phyloP scores from a whole-genome alignment of 2,329 filamentous ascomycete species.

The Ophiostoma sp. region DNA sequence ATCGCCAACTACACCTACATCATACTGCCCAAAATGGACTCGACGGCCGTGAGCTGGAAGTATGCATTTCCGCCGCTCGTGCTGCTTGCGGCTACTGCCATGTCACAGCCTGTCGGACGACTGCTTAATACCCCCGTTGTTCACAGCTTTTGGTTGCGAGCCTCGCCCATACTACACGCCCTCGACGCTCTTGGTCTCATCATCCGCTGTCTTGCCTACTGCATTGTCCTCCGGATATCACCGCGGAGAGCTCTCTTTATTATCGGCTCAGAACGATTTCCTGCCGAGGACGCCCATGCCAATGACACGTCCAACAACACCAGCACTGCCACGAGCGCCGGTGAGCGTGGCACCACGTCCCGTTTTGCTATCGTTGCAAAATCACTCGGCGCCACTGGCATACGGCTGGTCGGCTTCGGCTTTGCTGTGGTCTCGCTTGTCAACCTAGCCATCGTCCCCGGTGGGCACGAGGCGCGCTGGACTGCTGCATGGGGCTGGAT shows the following conservation, averaged over 20 bases:
- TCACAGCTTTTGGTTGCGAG: constrained; percentile 19
- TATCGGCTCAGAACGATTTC: constrained; percentile 13
- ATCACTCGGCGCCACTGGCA: not conserved
- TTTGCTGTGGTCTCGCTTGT: constrained; percentile 6
- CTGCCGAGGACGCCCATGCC: not conserved
- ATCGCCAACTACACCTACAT: not conserved
- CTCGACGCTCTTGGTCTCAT: constrained; percentile 16
- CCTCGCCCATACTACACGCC: constrained; percentile 21
- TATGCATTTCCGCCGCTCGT: constrained; percentile 19
- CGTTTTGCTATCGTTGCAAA: not conserved
- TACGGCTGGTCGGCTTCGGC: constrained; percentile 4
- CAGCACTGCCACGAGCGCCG: not conserved
- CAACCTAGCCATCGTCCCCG: constrained; percentile 10
- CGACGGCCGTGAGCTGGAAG: constrained; percentile 13
- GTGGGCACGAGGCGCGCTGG: constrained; percentile 19
- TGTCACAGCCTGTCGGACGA: constrained; percentile 21
- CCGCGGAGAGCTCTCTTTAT: constrained; percentile 15
- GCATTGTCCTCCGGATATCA: not conserved
- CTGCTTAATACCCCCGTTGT: constrained; percentile 7
- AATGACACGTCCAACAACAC: not conserved
- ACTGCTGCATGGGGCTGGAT: constrained; percentile 21
- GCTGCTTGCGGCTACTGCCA: constrained; percentile 17
- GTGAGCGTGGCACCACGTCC: not conserved
- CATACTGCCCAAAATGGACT: not conserved
- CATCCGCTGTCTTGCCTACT: constrained; percentile 18